Evolutionary conservation across 805 yeast genomes (phyloP), one percentile per base, ranked within the genome.

Genomic region (Vanderwaltozyma verrucispora): DNA sequence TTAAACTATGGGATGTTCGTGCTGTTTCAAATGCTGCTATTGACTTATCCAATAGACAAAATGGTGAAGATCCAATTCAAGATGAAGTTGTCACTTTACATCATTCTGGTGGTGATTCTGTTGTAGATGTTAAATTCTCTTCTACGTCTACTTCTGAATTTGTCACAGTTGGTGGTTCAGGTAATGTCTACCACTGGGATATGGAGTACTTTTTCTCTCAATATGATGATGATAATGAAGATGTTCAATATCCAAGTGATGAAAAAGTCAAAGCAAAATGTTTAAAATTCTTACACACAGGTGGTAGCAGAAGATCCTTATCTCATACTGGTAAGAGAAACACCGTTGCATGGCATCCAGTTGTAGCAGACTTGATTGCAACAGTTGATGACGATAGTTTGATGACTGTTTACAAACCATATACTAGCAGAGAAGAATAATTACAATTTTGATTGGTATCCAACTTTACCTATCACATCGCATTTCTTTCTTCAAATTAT

Each of bases 201-300:
- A 37, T 54, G 27, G 69, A 64, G 42, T 62, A 47, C 28, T 59
- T 54, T 32, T 59, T 58, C 19, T 67, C 68, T 21, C 71, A 64
- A 23, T 70, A 66, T 23, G 69, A 60, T 9, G 73, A 65, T 15
- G 68, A 63, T 14, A 65, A 55, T 19, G 69, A 61, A n/a, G 68
- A 63, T 5, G 59, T 52, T 2, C 28, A 26, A 3, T 30, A 27
- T 18, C 38, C 28, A 15, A n/a, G 25, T 13, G 32, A 48, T 30
- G 54, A 50, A 38, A 46, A 50, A 30, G 35, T 51, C 30, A 57
- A 54, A 38, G 48, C 50, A 9, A 57, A 50, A 32, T 55, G 58
- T 32, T 37, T 56, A 34, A 53, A 48, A 30, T 56, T 54, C 36
- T 47, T 53, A 36, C 61, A 54, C 32, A 50, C 49, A 3, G 54